phyloP scores from a whole-genome alignment of 805 yeast species.

The Metschnikowia reukaufii region DNA sequence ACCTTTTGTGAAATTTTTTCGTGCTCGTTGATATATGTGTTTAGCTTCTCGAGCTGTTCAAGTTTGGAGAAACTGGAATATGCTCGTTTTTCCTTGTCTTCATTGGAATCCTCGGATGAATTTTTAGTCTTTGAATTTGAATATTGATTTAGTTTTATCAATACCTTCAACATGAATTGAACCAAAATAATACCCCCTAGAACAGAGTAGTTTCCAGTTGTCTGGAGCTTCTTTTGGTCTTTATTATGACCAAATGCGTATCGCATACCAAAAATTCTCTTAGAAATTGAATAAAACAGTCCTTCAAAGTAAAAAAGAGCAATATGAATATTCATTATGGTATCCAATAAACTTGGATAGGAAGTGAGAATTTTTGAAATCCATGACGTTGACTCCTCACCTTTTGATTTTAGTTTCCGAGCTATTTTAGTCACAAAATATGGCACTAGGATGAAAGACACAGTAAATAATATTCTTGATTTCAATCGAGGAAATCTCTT shows the following conservation, averaged over 20 bases:
- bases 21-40: constrained; percentile 6
- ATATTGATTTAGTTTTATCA: constrained; percentile 31
- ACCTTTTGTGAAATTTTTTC: constrained; percentile 15
- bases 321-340: constrained; percentile 65
- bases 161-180: constrained; percentile 50
- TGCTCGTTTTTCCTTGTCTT: not conserved
- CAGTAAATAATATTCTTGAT: constrained; percentile 57
- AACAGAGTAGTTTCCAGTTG: constrained; percentile 67
- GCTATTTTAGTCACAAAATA: constrained; percentile 41
- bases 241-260: constrained; percentile 72
- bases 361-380: constrained; percentile 29
- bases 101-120: not conserved
- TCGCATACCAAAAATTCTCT: constrained; percentile 75
- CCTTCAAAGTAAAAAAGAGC: constrained; percentile 85
- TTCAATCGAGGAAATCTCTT: constrained; percentile 44
- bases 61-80: constrained; percentile 7
- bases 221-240: constrained; percentile 37
- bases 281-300: constrained; percentile 73
- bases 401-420: constrained; percentile 23
- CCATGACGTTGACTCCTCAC: constrained; percentile 21
- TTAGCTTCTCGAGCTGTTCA: constrained; percentile 15
- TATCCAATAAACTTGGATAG: constrained; percentile 50
- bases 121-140: constrained; percentile 3
- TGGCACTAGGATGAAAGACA: constrained; percentile 65
- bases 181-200: constrained; percentile 63